Conservation (phyloP, 2,329 filamentous ascomycete species). For the Colletotrichum melonis region DNA sequence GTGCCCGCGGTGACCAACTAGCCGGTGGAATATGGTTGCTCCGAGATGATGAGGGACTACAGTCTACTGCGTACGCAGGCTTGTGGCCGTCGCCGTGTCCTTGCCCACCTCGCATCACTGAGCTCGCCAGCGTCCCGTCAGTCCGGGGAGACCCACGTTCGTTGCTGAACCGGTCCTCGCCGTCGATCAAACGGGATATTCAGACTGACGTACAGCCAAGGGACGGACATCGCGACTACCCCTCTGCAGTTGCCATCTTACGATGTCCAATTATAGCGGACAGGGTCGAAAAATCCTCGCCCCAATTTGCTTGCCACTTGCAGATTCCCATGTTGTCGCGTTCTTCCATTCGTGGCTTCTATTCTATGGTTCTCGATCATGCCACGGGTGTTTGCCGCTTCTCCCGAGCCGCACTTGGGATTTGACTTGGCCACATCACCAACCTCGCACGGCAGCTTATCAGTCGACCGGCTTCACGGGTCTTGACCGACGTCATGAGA, state of each 20-base stretch:
- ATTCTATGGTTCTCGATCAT: neutral
- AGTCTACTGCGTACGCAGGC: neutral
- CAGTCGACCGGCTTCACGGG: neutral
- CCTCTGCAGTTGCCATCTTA: constrained; percentile 1
- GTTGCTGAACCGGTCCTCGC: constrained; percentile 24
- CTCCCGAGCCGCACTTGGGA: neutral
- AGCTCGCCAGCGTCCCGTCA: constrained; percentile 7
- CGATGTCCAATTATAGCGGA: constrained; percentile 32
- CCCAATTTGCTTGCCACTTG: constrained; percentile 11
- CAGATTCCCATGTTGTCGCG: neutral
- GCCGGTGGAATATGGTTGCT: constrained; percentile 32
- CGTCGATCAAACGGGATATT: constrained; percentile 32
- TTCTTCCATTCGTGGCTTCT: neutral
- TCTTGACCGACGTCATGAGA: constrained; percentile 11
- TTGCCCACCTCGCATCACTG: constrained; percentile 3
- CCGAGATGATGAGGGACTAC: constrained; percentile 31
- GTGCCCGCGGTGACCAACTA: neutral
- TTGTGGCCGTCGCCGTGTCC: constrained; percentile 11
- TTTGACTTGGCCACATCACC: neutral
- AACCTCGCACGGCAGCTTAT: neutral
- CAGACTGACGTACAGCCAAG: constrained; percentile 21
- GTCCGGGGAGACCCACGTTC: constrained; percentile 23
- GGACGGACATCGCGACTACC: neutral
- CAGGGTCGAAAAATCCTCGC: constrained; percentile 11
- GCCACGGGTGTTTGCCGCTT: constrained; percentile 5